Percentiles rank a stretch among this genome's conserved stretches.
These are phyloP conservation scores for Ramaria sp. DNA, from an alignment of 768 basidiomycete species.

Conservation along the genomic window DNA sequence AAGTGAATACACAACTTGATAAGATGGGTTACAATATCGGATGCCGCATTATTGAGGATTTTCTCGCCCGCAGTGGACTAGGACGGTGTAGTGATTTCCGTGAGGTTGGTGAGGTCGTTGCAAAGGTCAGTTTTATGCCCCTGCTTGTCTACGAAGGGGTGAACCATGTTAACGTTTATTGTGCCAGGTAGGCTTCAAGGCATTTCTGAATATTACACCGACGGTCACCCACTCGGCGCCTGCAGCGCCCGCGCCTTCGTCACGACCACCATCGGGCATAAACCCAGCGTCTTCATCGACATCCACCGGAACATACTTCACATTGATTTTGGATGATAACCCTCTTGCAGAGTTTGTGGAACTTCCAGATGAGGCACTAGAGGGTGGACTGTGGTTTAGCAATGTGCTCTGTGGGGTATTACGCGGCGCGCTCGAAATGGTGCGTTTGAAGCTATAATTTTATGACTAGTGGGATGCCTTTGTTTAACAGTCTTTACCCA, in stretches of 20 bases:
- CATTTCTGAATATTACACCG: constrained; percentile 90
- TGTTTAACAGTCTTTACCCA: too few relatives aligned
- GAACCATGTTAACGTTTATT: background rate
- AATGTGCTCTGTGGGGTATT: constrained; percentile 94
- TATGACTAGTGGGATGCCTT: background rate
- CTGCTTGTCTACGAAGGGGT: background rate
- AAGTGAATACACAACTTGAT: constrained; percentile 93
- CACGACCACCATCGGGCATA: constrained; percentile 29
- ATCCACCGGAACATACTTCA: constrained; percentile 34
- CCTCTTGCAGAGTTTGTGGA: constrained; percentile 96
- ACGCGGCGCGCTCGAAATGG: constrained; percentile 94
- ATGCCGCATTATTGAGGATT: constrained; percentile 91
- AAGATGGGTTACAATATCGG: constrained; percentile 99
- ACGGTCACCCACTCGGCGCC: constrained; percentile 57
- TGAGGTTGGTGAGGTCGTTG: constrained; percentile 90
- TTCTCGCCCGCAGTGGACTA: constrained; percentile 84
- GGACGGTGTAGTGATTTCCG: constrained; percentile 89
- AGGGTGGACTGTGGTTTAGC: constrained; percentile 93
- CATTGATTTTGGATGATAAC: constrained; percentile 87
- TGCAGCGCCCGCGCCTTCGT: constrained; percentile 34
- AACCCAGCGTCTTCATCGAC: constrained; percentile 29
- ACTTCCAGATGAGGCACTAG: constrained; percentile 83
- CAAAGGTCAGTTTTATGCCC: constrained; percentile 52
- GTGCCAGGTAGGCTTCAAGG: constrained; percentile 88
- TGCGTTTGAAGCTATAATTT: constrained; percentile 25